These are phyloP conservation scores for Debaryomyces tyrocola DNA, from an alignment of 805 yeast species.

Conservation along the genomic window DNA sequence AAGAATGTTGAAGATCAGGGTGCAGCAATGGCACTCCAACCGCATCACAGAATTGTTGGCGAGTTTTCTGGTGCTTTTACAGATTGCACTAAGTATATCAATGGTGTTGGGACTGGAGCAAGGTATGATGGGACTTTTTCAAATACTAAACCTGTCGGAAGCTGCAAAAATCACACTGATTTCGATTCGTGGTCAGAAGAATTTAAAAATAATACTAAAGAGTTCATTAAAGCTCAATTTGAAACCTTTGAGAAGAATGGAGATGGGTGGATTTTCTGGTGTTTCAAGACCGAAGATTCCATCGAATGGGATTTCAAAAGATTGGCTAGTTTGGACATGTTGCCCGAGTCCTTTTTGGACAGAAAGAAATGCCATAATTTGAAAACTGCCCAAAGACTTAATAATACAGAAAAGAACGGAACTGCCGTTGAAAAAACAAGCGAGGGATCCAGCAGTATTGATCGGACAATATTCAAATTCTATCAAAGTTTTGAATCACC, in stretches of 20 bases:
- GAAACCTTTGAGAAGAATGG: conserved; percentile 46
- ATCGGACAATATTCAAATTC: background rate
- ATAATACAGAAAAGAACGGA: background rate
- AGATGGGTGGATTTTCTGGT: conserved; percentile 73
- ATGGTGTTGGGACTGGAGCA: conserved; percentile 67
- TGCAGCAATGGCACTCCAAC: conserved; percentile 31
- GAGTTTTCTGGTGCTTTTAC: conserved; percentile 77
- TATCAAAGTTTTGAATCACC: background rate
- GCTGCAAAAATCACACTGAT: conserved; percentile 45
- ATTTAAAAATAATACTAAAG: conserved; percentile 49
- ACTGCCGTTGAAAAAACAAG: background rate
- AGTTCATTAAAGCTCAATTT: conserved; percentile 59
- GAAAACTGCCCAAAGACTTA: background rate
- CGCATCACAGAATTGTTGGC: conserved; percentile 56
- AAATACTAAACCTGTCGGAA: conserved; percentile 30
- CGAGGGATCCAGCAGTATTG: background rate
- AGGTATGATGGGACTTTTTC: conserved; percentile 53
- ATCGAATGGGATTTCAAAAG: conserved; percentile 66
- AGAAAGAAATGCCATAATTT: background rate
- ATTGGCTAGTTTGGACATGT: conserved; percentile 45
- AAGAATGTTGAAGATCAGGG: conserved; percentile 12
- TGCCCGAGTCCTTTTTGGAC: conserved; percentile 37
- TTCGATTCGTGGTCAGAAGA: conserved; percentile 42
- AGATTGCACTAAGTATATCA: conserved; percentile 69
- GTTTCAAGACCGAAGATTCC: conserved; percentile 65